phyloP scores from a whole-genome alignment of 202 grass and related monocot genomes.

The Zoysia matrella region DNA sequence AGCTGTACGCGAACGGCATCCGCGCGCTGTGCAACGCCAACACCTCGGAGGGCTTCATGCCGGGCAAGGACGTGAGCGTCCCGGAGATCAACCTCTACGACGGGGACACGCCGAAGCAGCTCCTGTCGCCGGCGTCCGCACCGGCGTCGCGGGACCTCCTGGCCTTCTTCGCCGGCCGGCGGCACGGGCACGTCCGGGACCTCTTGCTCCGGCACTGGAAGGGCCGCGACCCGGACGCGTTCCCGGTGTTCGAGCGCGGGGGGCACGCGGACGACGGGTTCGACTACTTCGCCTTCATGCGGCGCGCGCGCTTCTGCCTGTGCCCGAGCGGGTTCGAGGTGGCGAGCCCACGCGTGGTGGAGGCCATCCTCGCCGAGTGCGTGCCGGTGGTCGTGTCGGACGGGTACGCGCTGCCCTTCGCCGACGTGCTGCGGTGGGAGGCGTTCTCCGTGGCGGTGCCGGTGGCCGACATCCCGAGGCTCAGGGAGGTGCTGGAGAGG shows the following conservation, averaged over 20 bases:
- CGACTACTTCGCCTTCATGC: slow-evolving; percentile 65
- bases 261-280: slow-evolving; percentile 2
- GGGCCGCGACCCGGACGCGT: slow-evolving; percentile 49
- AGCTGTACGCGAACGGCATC: slow-evolving; percentile 70
- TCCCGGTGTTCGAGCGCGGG: slow-evolving; percentile 56
- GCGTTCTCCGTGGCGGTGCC: slow-evolving; percentile 78
- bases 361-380: slow-evolving; percentile 69
- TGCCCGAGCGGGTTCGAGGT: slow-evolving; percentile 93
- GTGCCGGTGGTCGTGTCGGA: slow-evolving; percentile 77
- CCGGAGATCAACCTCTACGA: slow-evolving; percentile 77
- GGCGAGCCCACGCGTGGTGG: slow-evolving; percentile 83
- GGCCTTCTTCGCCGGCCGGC: slow-evolving; percentile 80
- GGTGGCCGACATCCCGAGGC: slow-evolving; percentile 56
- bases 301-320: slow-evolving; percentile 71
- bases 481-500: slow-evolving; percentile 56
- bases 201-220: slow-evolving; percentile 60
- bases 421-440: slow-evolving; percentile 84
- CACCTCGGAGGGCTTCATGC: slow-evolving; percentile 73
- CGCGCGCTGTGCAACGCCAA: slow-evolving; percentile 90
- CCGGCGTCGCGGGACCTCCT: slow-evolving; percentile 41
- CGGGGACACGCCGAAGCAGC: slow-evolving; percentile 45
- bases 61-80: slow-evolving; percentile 73
- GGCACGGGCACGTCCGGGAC: slow-evolving; percentile 66
- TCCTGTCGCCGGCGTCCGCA: slow-evolving; percentile 54
- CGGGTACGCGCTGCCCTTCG: slow-evolving; percentile 71